A percentile compares a stretch with the other conserved stretches of the same genome.
These are phyloP conservation scores for Aspergillus wentii DNA, from an alignment of 495 filamentous ascomycete genomes.

Conservation along the genomic window DNA sequence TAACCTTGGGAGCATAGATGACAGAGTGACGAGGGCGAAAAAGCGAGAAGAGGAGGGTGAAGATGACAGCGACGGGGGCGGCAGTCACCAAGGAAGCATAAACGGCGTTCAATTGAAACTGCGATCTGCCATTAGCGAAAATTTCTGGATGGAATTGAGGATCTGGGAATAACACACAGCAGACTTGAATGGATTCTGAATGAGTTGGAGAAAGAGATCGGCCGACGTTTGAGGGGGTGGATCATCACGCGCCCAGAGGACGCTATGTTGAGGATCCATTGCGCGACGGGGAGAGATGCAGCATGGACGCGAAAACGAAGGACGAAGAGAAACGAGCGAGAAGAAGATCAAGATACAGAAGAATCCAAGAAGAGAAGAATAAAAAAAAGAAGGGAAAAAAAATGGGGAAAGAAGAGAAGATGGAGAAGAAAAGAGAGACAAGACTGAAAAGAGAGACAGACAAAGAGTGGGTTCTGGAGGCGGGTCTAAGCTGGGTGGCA, in stretches of 20 bases:
- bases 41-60: slow-evolving; percentile 78
- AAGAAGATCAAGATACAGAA: background rate
- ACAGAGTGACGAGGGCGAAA: slow-evolving; percentile 84
- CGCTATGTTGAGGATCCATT: slow-evolving; percentile 31
- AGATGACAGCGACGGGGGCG: slow-evolving; percentile 62
- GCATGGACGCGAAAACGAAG: slow-evolving; percentile 17
- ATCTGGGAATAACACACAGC: slow-evolving; percentile 24
- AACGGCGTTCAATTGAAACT: slow-evolving; percentile 63
- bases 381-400: slow-evolving; percentile 8
- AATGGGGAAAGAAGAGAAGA: slow-evolving; percentile 7
- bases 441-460: slow-evolving; percentile 16
- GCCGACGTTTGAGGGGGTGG: slow-evolving; percentile 12
- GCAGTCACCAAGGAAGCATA: slow-evolving; percentile 80
- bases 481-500: slow-evolving; percentile 13
- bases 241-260: slow-evolving; percentile 18
- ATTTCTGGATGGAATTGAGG: background rate
- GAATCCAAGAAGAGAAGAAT: slow-evolving; percentile 1
- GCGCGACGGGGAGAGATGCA: slow-evolving; percentile 14
- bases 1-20: slow-evolving; percentile 92
- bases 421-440: slow-evolving; percentile 5
- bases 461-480: slow-evolving; percentile 16
- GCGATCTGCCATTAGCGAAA: slow-evolving; percentile 5
- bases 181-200: slow-evolving; percentile 44
- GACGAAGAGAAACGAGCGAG: slow-evolving; percentile 9
- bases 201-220: slow-evolving; percentile 40